Conservation (phyloP, 768 basidiomycete species). For the Albatrellus ellisii region DNA sequence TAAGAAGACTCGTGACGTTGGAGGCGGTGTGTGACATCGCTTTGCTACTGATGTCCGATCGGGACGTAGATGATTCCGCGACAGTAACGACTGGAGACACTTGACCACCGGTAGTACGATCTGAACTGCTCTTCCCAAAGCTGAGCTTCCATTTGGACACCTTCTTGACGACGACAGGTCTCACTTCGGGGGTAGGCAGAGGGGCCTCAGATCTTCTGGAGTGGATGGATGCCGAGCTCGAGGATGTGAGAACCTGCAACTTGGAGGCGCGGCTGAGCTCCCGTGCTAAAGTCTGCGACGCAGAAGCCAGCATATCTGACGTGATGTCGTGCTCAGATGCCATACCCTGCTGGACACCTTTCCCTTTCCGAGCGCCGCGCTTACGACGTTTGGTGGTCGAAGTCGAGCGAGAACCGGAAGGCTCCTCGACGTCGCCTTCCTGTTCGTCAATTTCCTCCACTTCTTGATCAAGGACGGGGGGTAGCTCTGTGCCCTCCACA, state of each 20-base stretch:
- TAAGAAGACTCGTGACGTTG: slow-evolving; percentile 66
- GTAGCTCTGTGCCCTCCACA: slow-evolving; percentile 10
- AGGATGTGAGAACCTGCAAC: background rate
- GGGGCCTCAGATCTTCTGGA: slow-evolving; percentile 15
- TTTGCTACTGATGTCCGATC: slow-evolving; percentile 6
- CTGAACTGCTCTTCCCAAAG: slow-evolving; percentile 44
- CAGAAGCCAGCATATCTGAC: slow-evolving; percentile 59
- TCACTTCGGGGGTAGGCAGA: slow-evolving; percentile 26
- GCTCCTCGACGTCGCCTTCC: background rate
- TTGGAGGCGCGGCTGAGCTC: slow-evolving; percentile 56
- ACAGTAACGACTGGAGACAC: slow-evolving; percentile 10
- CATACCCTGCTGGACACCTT: slow-evolving; percentile 28
- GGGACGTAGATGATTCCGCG: background rate
- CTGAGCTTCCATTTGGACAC: slow-evolving; percentile 78
- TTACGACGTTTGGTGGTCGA: slow-evolving; percentile 73
- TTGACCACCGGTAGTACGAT: slow-evolving; percentile 8
- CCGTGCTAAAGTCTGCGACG: slow-evolving; percentile 71
- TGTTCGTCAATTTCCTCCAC: slow-evolving; percentile 29
- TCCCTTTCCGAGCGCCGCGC: slow-evolving; percentile 76
- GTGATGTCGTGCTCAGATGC: slow-evolving; percentile 33
- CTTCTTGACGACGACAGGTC: slow-evolving; percentile 42
- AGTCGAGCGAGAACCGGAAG: slow-evolving; percentile 19
- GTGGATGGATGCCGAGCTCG: slow-evolving; percentile 6
- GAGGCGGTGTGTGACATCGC: slow-evolving; percentile 44
- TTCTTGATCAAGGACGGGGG: slow-evolving; percentile 19